Conservation (phyloP, 2,329 filamentous ascomycete species). For the Epichloe sp. region DNA sequence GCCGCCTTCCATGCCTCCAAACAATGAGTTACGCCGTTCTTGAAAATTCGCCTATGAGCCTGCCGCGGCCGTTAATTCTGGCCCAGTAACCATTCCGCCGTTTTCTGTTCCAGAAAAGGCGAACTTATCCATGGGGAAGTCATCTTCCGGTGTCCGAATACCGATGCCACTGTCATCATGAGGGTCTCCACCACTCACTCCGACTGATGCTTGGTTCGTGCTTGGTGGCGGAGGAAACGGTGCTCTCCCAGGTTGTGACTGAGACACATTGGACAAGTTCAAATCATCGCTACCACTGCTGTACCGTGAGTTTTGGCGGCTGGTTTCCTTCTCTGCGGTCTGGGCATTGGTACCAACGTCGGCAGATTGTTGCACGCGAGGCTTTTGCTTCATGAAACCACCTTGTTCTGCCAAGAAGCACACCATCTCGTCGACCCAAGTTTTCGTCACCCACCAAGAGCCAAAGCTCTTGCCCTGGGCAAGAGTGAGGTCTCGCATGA, state of each 20-base stretch:
- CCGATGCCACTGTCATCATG: conserved; percentile 67
- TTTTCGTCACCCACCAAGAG: conserved; percentile 92
- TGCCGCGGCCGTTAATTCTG: conserved; percentile 15
- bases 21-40: background rate
- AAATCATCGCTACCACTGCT: conserved; percentile 34
- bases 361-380: conserved; percentile 18
- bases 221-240: conserved; percentile 34
- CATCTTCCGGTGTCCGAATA: conserved; percentile 53
- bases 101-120: conserved; percentile 27
- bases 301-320: conserved; percentile 24
- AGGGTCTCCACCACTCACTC: conserved; percentile 27
- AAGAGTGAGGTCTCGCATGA: conserved; percentile 71
- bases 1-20: conserved; percentile 4
- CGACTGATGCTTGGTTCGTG: conserved; percentile 27
- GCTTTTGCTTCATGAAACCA: conserved; percentile 61
- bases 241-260: conserved; percentile 35
- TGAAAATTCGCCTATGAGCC: conserved; percentile 3
- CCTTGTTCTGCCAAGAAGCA: conserved; percentile 81
- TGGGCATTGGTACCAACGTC: conserved; percentile 21
- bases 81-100: conserved; percentile 19
- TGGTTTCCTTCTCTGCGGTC: conserved; percentile 22
- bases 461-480: conserved; percentile 68
- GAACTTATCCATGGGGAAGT: conserved; percentile 49
- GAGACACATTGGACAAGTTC: conserved; percentile 29
- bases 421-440: conserved; percentile 91